Base-by-base conservation (phyloP, 176 grass and related monocot genomes). In the Cenchrus purpureus region DNA sequence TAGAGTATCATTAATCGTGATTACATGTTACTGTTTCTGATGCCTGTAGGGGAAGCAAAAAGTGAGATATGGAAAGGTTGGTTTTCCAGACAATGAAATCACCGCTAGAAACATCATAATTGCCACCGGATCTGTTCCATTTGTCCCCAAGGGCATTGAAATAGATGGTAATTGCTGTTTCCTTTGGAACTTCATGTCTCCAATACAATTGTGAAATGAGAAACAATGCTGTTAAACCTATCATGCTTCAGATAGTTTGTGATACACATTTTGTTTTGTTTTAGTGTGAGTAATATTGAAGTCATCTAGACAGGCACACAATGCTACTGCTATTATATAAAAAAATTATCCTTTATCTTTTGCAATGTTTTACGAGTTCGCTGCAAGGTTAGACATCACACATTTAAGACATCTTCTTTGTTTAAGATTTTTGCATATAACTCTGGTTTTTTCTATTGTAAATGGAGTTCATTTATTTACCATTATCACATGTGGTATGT, bases 101-200 rank as follows among this genome's bases (percentile, higher is more conserved):
- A 93, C 91, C 34, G 86, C 89, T n/a, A 88, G 50, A 61, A 85
- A 96, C 69, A 93, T 91, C 52, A 93, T 96, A 68, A 96, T 96
- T 83, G 88, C 91, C 16, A 96, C 91, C 0, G 94, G 94, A 14
- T 93, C 91, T 53, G 81, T 90, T 79, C 94, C 94, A 67, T 93
- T 93, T 85, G 89, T 96, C 62, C 94, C 94, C 14, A 96, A 93
- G 52, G 91, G 94, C 86, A 93, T 96, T 65, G 91, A 96, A 89
- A 79, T 96, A 79, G 94, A 93, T 89, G 94, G 94, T 96, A 93
- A 84, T 11, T 85, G 42, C 40, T 60, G 52, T 79, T 89, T 40
- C 19, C 1, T 65, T 59, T 37, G 66, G 45, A 73, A 60, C 17
- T 69, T 43, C 53, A 29, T 55, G 37, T 65, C 17, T 65, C 58